Percentiles rank a stretch among this genome's conserved stretches.
Conservation (phyloP, 2,329 filamentous ascomycete species). For the Macroventuria anomochaeta region DNA sequence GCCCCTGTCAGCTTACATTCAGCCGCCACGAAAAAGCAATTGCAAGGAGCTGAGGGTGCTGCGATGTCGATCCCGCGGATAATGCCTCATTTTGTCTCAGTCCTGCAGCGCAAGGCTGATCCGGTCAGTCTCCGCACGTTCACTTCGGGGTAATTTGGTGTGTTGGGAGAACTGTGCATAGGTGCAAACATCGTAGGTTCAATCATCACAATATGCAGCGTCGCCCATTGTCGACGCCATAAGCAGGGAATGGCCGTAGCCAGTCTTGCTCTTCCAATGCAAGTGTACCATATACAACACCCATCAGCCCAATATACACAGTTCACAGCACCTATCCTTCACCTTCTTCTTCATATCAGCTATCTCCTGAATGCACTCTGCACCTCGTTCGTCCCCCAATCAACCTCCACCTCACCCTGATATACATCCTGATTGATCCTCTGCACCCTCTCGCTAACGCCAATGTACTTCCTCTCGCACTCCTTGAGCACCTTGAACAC, state of each 20-base stretch:
- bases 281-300: constrained; percentile 5
- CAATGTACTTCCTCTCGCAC: constrained; percentile 64
- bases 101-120: not conserved
- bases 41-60: no score
- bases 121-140: not conserved
- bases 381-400: constrained; percentile 43
- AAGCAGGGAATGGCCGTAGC: constrained; percentile 7
- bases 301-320: not conserved
- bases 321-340: not conserved
- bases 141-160: no score
- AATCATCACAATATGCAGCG: not conserved
- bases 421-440: constrained; percentile 54
- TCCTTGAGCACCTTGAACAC: constrained; percentile 66
- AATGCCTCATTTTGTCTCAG: not conserved
- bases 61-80: not conserved
- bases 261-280: constrained; percentile 2
- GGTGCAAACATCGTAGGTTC: not conserved
- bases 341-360: constrained; percentile 1
- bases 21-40: not conserved
- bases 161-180: no score
- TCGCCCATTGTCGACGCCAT: constrained; percentile 4
- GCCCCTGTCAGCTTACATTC: not conserved
- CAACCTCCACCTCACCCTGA: constrained; percentile 54
- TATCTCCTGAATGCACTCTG: constrained; percentile 40
- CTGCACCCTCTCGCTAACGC: constrained; percentile 58